These are phyloP conservation scores for Leishmania arabica DNA, from an alignment of 208 protist genomes.

Conservation along the genomic window DNA sequence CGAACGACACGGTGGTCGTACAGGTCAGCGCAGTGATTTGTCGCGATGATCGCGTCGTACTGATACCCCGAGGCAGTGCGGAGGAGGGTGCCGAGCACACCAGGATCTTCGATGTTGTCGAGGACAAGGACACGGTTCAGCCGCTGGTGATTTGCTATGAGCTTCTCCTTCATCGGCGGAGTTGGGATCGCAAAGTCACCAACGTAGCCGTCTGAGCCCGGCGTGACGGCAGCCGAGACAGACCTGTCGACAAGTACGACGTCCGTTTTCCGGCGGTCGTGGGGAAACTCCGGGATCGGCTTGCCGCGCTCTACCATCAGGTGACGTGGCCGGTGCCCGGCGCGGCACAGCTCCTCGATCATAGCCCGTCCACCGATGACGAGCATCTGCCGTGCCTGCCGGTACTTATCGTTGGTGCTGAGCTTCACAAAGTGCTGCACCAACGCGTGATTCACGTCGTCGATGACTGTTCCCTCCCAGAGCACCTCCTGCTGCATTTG, in stretches of 20 bases:
- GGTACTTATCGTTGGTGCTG: slow-evolving; percentile 74
- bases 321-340: slow-evolving; percentile 61
- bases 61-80: slow-evolving; percentile 82
- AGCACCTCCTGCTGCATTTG: slow-evolving; percentile 86
- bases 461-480: slow-evolving; percentile 86
- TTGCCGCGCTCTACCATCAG: slow-evolving; percentile 67
- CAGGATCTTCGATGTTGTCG: slow-evolving; percentile 89
- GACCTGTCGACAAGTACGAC: slow-evolving; percentile 62
- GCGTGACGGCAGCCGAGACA: slow-evolving; percentile 50
- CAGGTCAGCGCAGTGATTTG: slow-evolving; percentile 88
- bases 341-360: slow-evolving; percentile 83
- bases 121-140: slow-evolving; percentile 86
- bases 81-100: slow-evolving; percentile 79
- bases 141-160: slow-evolving; percentile 88
- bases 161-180: slow-evolving; percentile 78
- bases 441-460: slow-evolving; percentile 64
- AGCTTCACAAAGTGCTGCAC: slow-evolving; percentile 85
- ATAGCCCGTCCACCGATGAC: slow-evolving; percentile 75
- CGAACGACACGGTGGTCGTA: slow-evolving; percentile 90
- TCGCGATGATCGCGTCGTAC: slow-evolving; percentile 87
- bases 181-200: slow-evolving; percentile 87
- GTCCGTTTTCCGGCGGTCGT: slow-evolving; percentile 36
- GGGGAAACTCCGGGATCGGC: slow-evolving; percentile 61
- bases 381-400: slow-evolving; percentile 71
- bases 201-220: slow-evolving; percentile 88